Evolutionary conservation across 2,329 filamentous ascomycete genomes (phyloP).

Genomic region (Helicocarpus griseus): DNA sequence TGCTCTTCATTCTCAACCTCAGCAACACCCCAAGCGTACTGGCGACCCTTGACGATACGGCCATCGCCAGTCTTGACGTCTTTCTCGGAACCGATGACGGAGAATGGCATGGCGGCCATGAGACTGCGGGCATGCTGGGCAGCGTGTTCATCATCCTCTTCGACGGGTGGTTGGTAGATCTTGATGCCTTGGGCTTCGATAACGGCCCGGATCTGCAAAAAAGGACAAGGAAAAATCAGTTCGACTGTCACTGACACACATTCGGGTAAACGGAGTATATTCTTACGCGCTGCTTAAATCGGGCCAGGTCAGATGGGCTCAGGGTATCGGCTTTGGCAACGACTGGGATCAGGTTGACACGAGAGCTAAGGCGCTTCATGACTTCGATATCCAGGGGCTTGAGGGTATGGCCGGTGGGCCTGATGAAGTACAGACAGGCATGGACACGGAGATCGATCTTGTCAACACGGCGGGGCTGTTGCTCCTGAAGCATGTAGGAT

Average conservation of each 20-base stretch:
- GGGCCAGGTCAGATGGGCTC: slow-evolving; percentile 80
- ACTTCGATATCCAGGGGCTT: slow-evolving; percentile 99
- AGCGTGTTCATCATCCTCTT: slow-evolving; percentile 96
- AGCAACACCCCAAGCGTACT: slow-evolving; percentile 98
- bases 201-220: slow-evolving; percentile 70
- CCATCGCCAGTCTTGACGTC: slow-evolving; percentile 94
- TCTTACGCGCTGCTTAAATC: slow-evolving; percentile 88
- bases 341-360: slow-evolving; percentile 96
- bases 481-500: slow-evolving; percentile 99
- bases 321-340: slow-evolving; percentile 98
- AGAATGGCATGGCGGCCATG: slow-evolving; percentile 96
- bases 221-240: background rate
- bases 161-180: slow-evolving; percentile 95
- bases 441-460: slow-evolving; percentile 99
- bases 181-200: slow-evolving; percentile 99
- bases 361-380: slow-evolving; percentile 97
- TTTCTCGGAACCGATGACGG: slow-evolving; percentile 98
- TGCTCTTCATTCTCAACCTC: slow-evolving; percentile 99
- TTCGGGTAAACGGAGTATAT: background rate
- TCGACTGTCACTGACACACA: background rate
- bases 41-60: slow-evolving; percentile 95
- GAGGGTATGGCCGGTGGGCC: slow-evolving; percentile 93
- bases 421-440: slow-evolving; percentile 97
- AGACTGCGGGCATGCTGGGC: slow-evolving; percentile 89
- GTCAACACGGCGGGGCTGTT: slow-evolving; percentile 93